Conservation (phyloP, 495 filamentous ascomycete genomes). For the Evernia prunastri region DNA sequence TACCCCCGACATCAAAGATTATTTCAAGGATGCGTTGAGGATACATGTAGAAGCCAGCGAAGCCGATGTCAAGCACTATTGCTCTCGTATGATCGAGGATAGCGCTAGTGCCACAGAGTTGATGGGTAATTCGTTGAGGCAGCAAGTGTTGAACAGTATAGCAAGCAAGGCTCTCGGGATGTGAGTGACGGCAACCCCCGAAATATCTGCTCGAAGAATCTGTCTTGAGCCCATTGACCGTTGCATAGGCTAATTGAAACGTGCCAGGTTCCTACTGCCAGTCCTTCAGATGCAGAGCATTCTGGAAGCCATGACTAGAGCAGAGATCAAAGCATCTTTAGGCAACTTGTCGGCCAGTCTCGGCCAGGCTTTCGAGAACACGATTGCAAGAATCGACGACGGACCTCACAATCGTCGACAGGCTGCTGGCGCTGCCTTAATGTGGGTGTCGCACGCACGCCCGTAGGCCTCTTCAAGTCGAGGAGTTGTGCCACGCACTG, state of each 20-base stretch:
- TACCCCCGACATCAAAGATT: constrained; percentile 22
- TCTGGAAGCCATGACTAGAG: constrained; percentile 32
- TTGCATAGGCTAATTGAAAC: not conserved
- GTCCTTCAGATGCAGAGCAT: constrained; percentile 40
- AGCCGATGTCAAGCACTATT: constrained; percentile 29
- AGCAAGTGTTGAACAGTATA: constrained; percentile 13
- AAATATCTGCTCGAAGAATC: not conserved
- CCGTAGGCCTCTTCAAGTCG: constrained; percentile 33
- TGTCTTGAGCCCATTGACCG: not conserved
- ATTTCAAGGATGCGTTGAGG: constrained; percentile 17
- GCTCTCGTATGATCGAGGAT: constrained; percentile 15
- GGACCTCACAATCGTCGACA: constrained; percentile 28
- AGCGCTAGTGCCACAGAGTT: not conserved
- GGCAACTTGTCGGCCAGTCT: constrained; percentile 28
- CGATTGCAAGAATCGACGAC: constrained; percentile 37
- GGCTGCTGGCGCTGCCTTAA: constrained; percentile 35
- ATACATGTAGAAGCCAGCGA: constrained; percentile 28
- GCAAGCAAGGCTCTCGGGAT: constrained; percentile 22
- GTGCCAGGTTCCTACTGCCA: constrained; percentile 48
- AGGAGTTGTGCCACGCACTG: constrained; percentile 44
- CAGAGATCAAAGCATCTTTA: constrained; percentile 31
- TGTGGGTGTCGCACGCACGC: constrained; percentile 40
- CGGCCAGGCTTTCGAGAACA: constrained; percentile 35
- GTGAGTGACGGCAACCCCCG: constrained; percentile 16
- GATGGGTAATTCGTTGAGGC: constrained; percentile 7